Conservation (phyloP, 1,284 basidiomycete species). For the Ustilago crameri region DNA sequence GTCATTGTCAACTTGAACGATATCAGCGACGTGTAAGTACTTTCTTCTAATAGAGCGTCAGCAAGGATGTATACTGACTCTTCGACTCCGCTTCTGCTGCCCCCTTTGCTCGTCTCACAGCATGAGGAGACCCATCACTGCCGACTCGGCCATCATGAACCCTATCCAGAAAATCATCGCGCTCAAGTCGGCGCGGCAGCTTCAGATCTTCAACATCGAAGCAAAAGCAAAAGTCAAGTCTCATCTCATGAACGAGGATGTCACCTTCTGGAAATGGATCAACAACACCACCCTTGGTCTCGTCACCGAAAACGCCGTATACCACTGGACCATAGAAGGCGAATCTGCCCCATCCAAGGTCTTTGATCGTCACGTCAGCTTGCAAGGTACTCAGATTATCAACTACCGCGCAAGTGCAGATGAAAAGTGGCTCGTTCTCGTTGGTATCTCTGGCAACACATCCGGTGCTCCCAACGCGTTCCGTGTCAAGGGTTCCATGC, state of each 20-base stretch:
- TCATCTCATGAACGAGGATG: conserved; percentile 88
- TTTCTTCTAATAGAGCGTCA: too few species aligned
- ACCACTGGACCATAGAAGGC: conserved; percentile 86
- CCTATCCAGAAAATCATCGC: conserved; percentile 96
- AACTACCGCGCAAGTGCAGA: conserved; percentile 93
- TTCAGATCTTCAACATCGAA: conserved; percentile 98
- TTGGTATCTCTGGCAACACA: conserved; percentile 95
- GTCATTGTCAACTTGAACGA: conserved; percentile 67
- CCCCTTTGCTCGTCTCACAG: conserved; percentile 17
- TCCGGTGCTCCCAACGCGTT: conserved; percentile 75
- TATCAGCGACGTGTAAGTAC: conserved; percentile 60
- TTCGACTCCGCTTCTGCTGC: too few species aligned
- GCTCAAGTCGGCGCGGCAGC: conserved; percentile 81
- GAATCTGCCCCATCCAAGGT: conserved; percentile 85
- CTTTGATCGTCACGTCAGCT: conserved; percentile 95
- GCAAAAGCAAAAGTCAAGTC: conserved; percentile 96
- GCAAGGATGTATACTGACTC: conserved; percentile 1
- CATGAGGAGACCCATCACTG: conserved; percentile 93
- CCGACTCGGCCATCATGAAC: conserved; percentile 99
- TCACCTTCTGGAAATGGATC: conserved; percentile 99
- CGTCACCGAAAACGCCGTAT: conserved; percentile 93
- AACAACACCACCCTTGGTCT: conserved; percentile 89
- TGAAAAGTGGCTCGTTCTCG: conserved; percentile 96
- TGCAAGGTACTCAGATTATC: conserved; percentile 95
- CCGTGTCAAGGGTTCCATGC: conserved; percentile 77